Base-by-base conservation (phyloP, 148 eudicot species). In the Chenopodium quinoa region DNA sequence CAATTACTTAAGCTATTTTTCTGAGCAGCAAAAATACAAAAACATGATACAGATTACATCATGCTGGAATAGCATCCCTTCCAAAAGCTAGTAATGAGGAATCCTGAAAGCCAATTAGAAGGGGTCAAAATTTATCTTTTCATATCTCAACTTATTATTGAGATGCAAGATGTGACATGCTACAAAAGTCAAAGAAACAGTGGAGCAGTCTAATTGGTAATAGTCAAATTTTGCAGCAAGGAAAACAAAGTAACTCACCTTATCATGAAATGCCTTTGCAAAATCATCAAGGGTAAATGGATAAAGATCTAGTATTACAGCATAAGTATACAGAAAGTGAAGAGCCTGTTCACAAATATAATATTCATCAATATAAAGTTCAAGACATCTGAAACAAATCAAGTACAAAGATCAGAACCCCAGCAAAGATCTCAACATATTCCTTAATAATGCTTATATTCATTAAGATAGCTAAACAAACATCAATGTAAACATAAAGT, bases 261-360 rank as follows among this genome's bases (percentile, higher is more conserved):
- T 92, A 74, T 87, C 97, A 81, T 70, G 81, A 83, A 96, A 93
- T 80, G 99, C 89, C 84, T 88, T 92, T 14, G 90, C 93, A 89
- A 96, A 89, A 85, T 93, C 98, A 78, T 96, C 94, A 6, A 96
- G 73, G 81, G 95, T 92, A 82, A 96, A 96, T 29, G 99, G 89
- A 81, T 83, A 80, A 50, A 90, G 76, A 83, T 89, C 83, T 25
- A 92, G 84, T 70, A 81, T 76, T 73, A 71, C 90, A 64, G 94
- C 95, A 83, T 93, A 92, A 29, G 97, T 93, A 86, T 88, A 92
- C 37, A 96, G 86, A 79, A 96, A 96, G 84, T 90, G 94, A 85
- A 92, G 94, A 73, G 89, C 93, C 98, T 94, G 90, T 76, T 67
- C 79, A 87, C 73, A 83, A 60, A 76, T 22, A 79, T 73, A 68